A percentile compares a stretch with the other conserved stretches of the same genome.
Conservation (phyloP, 1,284 basidiomycete genomes). For the Ganoderma lingzhi region DNA sequence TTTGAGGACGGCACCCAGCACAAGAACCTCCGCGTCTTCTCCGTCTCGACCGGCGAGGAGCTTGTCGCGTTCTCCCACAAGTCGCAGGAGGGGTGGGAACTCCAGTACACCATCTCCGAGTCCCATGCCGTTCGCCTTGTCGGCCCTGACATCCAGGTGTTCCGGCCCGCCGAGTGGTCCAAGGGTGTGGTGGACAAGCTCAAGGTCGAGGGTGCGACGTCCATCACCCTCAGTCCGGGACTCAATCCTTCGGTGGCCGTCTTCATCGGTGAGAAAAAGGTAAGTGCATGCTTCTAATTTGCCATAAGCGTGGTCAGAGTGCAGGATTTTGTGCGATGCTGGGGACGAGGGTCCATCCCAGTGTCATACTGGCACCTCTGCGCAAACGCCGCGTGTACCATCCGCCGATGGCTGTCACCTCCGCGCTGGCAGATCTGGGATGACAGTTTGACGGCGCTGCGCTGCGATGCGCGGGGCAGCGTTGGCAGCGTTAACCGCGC, state of each 20-base stretch:
- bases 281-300: slow-evolving; percentile 37
- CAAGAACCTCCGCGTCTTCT: slow-evolving; percentile 91
- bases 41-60: slow-evolving; percentile 82
- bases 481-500: too few relatives aligned
- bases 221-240: slow-evolving; percentile 82
- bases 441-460: too few relatives aligned
- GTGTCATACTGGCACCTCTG: too few relatives aligned
- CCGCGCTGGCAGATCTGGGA: too few relatives aligned
- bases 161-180: slow-evolving; percentile 79
- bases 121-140: slow-evolving; percentile 88
- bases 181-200: slow-evolving; percentile 86
- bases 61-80: slow-evolving; percentile 87
- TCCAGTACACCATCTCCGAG: slow-evolving; percentile 94
- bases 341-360: background rate
- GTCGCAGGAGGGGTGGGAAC: slow-evolving; percentile 84
- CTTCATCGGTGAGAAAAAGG: slow-evolving; percentile 95
- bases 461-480: too few relatives aligned
- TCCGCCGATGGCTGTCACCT: too few relatives aligned
- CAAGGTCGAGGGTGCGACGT: slow-evolving; percentile 83
- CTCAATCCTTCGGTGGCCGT: slow-evolving; percentile 87
- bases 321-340: background rate
- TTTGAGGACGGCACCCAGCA: slow-evolving; percentile 85
- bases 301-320: background rate
- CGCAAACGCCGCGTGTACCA: too few relatives aligned
- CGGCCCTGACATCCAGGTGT: slow-evolving; percentile 89